phyloP scores from a whole-genome alignment of 2,329 filamentous ascomycete species.

The Neonectria coccinea region DNA sequence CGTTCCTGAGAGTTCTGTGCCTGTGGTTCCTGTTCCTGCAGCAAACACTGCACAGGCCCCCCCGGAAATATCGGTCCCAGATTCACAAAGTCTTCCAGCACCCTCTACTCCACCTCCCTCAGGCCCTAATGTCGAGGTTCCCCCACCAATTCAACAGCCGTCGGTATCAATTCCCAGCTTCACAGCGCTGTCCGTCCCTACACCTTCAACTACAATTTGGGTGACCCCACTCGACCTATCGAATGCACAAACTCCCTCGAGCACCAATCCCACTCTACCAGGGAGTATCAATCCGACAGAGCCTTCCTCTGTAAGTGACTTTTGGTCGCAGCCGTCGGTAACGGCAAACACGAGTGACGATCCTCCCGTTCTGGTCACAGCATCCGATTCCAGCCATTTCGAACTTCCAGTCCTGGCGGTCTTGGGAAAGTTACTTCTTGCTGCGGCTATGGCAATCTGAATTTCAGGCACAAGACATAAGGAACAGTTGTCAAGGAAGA shows the following conservation, averaged over 20 bases:
- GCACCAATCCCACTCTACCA: neutral
- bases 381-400: slow-evolving; percentile 44
- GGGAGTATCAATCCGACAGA: neutral
- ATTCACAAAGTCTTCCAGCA: neutral
- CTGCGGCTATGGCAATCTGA: slow-evolving; percentile 39
- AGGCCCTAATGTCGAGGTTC: neutral
- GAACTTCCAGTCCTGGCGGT: slow-evolving; percentile 37
- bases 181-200: neutral
- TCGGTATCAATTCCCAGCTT: neutral
- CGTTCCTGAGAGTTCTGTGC: neutral
- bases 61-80: neutral
- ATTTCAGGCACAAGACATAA: neutral
- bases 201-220: neutral
- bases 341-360: slow-evolving; percentile 32
- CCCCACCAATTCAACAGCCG: neutral
- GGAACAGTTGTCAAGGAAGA: too few species aligned
- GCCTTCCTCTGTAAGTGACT: slow-evolving; percentile 1
- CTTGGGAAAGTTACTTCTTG: slow-evolving; percentile 43
- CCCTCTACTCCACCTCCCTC: neutral
- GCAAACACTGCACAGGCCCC: neutral
- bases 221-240: neutral
- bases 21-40: slow-evolving; percentile 8
- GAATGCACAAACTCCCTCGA: neutral
- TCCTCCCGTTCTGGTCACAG: slow-evolving; percentile 43
- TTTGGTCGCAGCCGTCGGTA: slow-evolving; percentile 36